phyloP scores from a whole-genome alignment of 495 filamentous ascomycete species.

The Daldinia concentrica region DNA sequence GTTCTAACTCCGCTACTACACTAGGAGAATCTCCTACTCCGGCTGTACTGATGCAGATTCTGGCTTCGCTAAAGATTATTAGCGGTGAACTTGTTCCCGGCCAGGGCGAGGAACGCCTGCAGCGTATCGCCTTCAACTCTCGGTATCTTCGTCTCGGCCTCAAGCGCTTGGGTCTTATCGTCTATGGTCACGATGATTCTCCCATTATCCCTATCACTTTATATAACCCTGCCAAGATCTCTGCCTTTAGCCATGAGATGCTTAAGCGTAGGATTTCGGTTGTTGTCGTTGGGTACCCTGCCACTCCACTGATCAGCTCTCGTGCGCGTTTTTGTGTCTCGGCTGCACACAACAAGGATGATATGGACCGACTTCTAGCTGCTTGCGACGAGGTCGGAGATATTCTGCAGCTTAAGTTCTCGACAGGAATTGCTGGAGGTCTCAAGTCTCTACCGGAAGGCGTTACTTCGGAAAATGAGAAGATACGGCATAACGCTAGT shows the following conservation, averaged over 20 bases:
- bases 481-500: constrained; percentile 70
- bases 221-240: constrained; percentile 97
- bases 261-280: constrained; percentile 97
- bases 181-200: constrained; percentile 96
- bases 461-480: constrained; percentile 72
- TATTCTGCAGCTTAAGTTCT: constrained; percentile 93
- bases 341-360: constrained; percentile 96
- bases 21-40: constrained; percentile 91
- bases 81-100: constrained; percentile 85
- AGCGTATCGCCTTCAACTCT: constrained; percentile 97
- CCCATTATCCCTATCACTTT: constrained; percentile 94
- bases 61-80: constrained; percentile 84
- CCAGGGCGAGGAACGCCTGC: constrained; percentile 94
- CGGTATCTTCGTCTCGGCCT: constrained; percentile 95
- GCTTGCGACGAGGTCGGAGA: constrained; percentile 95
- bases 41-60: constrained; percentile 87
- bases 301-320: constrained; percentile 94
- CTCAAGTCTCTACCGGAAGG: constrained; percentile 76
- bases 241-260: constrained; percentile 98
- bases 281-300: constrained; percentile 96
- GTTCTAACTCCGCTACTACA: constrained; percentile 84
- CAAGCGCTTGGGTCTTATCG: constrained; percentile 96
- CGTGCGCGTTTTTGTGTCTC: constrained; percentile 95
- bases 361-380: constrained; percentile 87
- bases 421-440: constrained; percentile 90